Base-by-base conservation (phyloP, 768 basidiomycete species). In the Rickenella mellea region DNA sequence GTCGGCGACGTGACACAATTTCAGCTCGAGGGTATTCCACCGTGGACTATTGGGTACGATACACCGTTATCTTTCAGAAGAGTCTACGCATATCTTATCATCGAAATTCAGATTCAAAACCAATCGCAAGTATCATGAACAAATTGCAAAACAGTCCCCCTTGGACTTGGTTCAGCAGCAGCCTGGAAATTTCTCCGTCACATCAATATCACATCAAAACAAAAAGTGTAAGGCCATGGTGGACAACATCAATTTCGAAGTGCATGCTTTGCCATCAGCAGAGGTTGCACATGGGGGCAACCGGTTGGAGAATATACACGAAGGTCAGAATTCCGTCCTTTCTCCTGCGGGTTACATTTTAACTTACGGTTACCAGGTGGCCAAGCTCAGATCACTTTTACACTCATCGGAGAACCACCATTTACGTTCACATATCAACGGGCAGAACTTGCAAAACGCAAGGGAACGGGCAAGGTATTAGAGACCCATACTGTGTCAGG, bases 401-500 rank as follows among this genome's bases (percentile, higher is more conserved):
- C 81, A 3, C 73, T 99, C 41, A 69, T 82, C 25, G 96, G 96
- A 33, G 84, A 88, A 56, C 84, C 96, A 14, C 96, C 96, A 0
- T 99, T 97, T 65, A 83, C 92, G 1, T 97, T 99, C 63, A 92
- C 91, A 0, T 93, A 93, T 62, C 87, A 91, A 58, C 76, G 89
- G 36, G 73, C 87, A 2, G 88, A 89, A 60, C 70, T 78, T 15
- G 71, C 68, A 39, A 59, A 66, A 3, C 78, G 73, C 63, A 85
- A 84, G 56, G 80, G 82, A 24, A 73, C 74, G 38, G 78, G 78
- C 40, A 86, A 83, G 55, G 78, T 92, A n/a, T 70, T 93, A 6
- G 90, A 93, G 61, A 88, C 88, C 14, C 90, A 93, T 54, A 93
- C 90, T 0, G 87, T 91, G 15, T 86, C 87, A 12, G 80, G 83